Base-by-base conservation (phyloP, 176 grass and related monocot species). In the Eremochloa ophiuroides region DNA sequence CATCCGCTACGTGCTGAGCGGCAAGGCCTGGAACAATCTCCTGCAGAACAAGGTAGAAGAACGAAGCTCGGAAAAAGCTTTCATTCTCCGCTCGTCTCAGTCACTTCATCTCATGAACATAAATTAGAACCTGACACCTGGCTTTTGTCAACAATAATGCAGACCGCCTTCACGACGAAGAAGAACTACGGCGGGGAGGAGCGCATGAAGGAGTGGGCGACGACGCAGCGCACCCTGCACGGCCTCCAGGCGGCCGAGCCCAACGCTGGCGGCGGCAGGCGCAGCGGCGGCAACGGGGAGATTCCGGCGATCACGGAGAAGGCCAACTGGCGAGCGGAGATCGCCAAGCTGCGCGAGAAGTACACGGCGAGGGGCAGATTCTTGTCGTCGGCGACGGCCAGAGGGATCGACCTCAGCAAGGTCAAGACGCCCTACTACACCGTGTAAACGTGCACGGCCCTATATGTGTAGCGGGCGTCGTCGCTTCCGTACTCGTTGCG, bases 121-220 rank as follows among this genome's bases (percentile, higher is more conserved):
- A 4, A 59, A 25, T 25, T 23, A 2, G 0, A 6, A 37, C 20
- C 18, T 39, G 18, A n/a, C 34, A 20, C 2, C 3, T 35, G 20
- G 20, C 1, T 1, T 33, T 8, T 35, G n/a, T n/a, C n/a, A n/a
- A n/a, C n/a, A n/a, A n/a, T n/a, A n/a, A n/a, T n/a, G n/a, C n/a
- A 73, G 77, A 79, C 77, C 5, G 87, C 86, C 0, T 99, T 99
- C 83, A 93, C 96, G 29, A 87, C 87, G 11, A 95, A 99, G 82
- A 90, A 98, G 85, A 83, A 99, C 84, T 99, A 91, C 3, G 96
- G 96, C 6, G 88, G 48, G 76, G 88, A 86, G 84, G 89, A 95
- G 79, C 87, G 96, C 67, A 91, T 89, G 76, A 82, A 91, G 33
- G 87, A 95, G 82, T 99, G 96, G 96, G 96, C 96, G 22, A 93